Evolutionary conservation across 2,329 filamentous ascomycete species (phyloP).

Genomic region (Xylariaceae sp.): DNA sequence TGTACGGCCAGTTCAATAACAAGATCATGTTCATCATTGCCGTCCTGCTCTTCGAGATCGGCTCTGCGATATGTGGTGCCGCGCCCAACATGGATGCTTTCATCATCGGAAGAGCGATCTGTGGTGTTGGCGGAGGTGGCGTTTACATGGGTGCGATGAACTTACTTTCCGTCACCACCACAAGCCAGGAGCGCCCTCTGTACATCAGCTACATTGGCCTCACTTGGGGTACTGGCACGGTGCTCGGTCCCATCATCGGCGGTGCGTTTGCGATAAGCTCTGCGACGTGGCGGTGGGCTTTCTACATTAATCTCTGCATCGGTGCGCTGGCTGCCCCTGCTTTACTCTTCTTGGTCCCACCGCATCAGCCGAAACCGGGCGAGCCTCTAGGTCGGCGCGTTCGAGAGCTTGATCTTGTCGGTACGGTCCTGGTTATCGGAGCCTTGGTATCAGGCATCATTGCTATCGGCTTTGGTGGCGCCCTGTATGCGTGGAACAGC

Average conservation of each 20-base stretch:
- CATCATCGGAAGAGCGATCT: conserved; percentile 45
- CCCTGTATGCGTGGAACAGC: conserved; percentile 49
- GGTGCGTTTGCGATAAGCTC: conserved; percentile 41
- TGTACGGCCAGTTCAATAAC: conserved; percentile 45
- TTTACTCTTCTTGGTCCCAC: conserved; percentile 36
- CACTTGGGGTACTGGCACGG: conserved; percentile 40
- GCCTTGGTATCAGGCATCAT: conserved; percentile 46
- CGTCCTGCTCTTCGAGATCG: conserved; percentile 27
- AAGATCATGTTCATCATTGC: conserved; percentile 42
- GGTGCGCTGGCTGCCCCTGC: conserved; percentile 33
- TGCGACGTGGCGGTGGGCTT: conserved; percentile 44
- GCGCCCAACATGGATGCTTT: conserved; percentile 44
- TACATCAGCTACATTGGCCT: conserved; percentile 42
- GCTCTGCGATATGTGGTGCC: conserved; percentile 45
- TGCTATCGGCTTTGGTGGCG: conserved; percentile 52
- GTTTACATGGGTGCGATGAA: conserved; percentile 31
- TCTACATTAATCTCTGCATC: conserved; percentile 45
- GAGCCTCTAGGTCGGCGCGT: conserved; percentile 34
- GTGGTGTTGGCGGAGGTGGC: conserved; percentile 43
- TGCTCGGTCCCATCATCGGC: conserved; percentile 42
- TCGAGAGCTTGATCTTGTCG: conserved; percentile 48
- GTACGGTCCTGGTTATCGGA: conserved; percentile 45
- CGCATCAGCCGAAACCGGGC: conserved; percentile 26
- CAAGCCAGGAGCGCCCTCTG: conserved; percentile 34
- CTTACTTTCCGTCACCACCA: conserved; percentile 1